Evolutionary conservation across 2,329 filamentous ascomycete species (phyloP).

Genomic region (Thielaviopsis populi): DNA sequence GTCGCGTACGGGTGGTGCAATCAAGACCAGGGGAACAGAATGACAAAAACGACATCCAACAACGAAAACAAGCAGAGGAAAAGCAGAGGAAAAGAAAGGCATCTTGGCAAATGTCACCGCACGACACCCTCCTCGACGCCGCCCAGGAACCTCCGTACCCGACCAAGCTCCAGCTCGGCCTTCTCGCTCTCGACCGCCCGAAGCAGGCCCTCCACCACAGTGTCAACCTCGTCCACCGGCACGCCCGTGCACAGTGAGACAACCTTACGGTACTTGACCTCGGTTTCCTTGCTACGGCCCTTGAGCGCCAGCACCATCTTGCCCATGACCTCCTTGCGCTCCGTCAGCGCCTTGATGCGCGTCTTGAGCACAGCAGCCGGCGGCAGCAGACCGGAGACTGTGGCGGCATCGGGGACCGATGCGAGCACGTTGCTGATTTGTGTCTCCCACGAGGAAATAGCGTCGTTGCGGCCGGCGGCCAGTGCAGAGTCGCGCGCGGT

Average conservation of each 20-base stretch:
- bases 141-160: constrained; percentile 64
- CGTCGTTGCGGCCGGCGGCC: constrained; percentile 27
- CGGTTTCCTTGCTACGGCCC: constrained; percentile 66
- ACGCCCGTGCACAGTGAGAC: constrained; percentile 77
- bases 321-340: constrained; percentile 51
- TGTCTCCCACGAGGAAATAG: constrained; percentile 38
- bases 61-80: background rate
- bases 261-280: constrained; percentile 75
- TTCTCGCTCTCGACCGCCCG: constrained; percentile 81
- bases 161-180: constrained; percentile 56
- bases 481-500: constrained; percentile 24
- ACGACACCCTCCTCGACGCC: constrained; percentile 52
- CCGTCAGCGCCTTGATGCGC: constrained; percentile 53
- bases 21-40: background rate
- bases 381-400: constrained; percentile 37
- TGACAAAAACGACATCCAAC: background rate
- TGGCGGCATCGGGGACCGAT: constrained; percentile 26
- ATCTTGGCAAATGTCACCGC: constrained; percentile 21
- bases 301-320: constrained; percentile 57
- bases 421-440: constrained; percentile 36
- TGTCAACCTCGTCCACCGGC: constrained; percentile 63
- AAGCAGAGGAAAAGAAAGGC: background rate
- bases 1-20: no score
- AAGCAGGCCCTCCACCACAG: constrained; percentile 61
- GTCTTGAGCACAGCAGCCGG: constrained; percentile 47